Percentiles rank a stretch among this genome's conserved stretches.
These are phyloP conservation scores for Colletotrichum trifolii DNA, from an alignment of 2,329 filamentous ascomycete species.

Conservation along the genomic window DNA sequence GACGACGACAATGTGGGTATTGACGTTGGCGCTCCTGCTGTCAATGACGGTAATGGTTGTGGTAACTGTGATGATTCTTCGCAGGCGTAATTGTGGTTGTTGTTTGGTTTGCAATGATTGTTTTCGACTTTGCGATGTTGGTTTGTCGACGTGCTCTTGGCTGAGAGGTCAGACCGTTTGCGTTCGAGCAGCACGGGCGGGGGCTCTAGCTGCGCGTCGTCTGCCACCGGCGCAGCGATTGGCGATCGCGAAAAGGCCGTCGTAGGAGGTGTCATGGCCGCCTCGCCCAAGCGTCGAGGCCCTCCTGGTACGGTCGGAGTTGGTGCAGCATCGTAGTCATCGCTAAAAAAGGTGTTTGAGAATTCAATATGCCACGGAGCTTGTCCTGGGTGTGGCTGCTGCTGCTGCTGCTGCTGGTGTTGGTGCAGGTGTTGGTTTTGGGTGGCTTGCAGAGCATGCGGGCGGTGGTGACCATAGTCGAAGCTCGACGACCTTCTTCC, in stretches of 20 bases:
- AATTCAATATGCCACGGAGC: conserved; percentile 60
- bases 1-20: conserved; percentile 35
- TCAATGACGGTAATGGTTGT: conserved; percentile 43
- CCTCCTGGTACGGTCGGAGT: conserved; percentile 86
- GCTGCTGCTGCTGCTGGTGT: conserved; percentile 38
- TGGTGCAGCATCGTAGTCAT: conserved; percentile 83
- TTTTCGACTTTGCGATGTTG: conserved; percentile 15
- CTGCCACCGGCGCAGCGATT: conserved; percentile 11
- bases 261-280: conserved; percentile 18
- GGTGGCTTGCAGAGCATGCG: conserved; percentile 41
- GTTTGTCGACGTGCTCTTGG: conserved; percentile 27
- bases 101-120: neutral
- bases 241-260: conserved; percentile 35
- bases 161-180: conserved; percentile 25
- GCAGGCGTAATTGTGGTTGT: conserved; percentile 4
- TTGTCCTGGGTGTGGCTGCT: conserved; percentile 40
- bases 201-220: conserved; percentile 20
- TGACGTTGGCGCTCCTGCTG: conserved; percentile 53
- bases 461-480: conserved; percentile 69
- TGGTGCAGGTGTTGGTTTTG: conserved; percentile 39
- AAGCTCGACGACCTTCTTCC: conserved; percentile 76
- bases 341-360: conserved; percentile 58
- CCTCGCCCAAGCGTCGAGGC: conserved; percentile 63
- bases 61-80: conserved; percentile 13
- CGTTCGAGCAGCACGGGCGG: conserved; percentile 24